Conservation (phyloP, 75 land plant genomes). For the Picea glauca region DNA sequence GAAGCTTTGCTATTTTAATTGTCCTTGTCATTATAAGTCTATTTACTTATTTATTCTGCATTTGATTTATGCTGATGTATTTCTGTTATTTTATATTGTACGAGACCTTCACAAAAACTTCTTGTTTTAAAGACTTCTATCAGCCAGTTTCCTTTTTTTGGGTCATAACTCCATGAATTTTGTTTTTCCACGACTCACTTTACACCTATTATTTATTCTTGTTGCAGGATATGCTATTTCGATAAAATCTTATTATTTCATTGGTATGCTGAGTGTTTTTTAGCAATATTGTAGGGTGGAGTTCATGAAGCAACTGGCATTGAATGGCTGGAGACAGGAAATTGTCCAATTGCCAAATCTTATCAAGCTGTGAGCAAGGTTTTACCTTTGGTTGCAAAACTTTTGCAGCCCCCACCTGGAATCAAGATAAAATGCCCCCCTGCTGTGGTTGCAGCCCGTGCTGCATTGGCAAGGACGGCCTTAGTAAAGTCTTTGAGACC, state of each 20-base stretch:
- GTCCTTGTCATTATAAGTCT: neutral
- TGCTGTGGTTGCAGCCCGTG: conserved; percentile 89
- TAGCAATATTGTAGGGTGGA: conserved; percentile 15
- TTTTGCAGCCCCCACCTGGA: conserved; percentile 73
- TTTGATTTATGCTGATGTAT: neutral
- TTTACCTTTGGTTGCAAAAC: conserved; percentile 83
- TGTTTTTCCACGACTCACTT: neutral
- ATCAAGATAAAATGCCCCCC: conserved; percentile 82
- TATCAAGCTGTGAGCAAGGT: conserved; percentile 82
- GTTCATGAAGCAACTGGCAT: conserved; percentile 75
- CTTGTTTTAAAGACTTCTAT: neutral
- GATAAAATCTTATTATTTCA: too few species aligned
- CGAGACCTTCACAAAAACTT: neutral
- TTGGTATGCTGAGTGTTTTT: too few species aligned
- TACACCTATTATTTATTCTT: too few species aligned
- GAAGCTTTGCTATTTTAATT: neutral
- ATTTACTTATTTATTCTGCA: neutral
- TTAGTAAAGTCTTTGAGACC: conserved; percentile 86
- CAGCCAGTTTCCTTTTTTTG: neutral
- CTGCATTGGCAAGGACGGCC: conserved; percentile 83
- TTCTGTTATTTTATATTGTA: neutral
- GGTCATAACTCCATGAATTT: neutral
- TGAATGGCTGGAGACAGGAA: conserved; percentile 93
- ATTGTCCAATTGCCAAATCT: conserved; percentile 97
- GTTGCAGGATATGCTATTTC: too few species aligned